phyloP scores from a whole-genome alignment of 345 rosid species.

The Corymbia maculata region DNA sequence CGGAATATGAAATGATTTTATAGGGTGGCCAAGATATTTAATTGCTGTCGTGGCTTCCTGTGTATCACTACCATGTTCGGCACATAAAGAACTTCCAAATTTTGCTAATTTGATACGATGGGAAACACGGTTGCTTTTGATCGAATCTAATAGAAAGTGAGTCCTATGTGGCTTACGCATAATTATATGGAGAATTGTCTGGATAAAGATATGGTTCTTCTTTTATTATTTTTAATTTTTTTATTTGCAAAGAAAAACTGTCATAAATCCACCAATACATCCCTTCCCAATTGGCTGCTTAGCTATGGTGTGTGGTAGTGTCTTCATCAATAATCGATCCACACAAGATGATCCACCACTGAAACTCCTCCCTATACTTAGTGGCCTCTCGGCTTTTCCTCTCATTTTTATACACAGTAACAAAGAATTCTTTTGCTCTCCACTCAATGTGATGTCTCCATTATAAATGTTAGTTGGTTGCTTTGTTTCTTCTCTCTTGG shows the following conservation, averaged over 20 bases:
- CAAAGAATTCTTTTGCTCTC: not conserved
- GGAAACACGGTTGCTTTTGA: not conserved
- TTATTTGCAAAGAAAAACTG: not conserved
- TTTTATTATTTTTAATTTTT: not conserved
- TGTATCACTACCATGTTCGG: not conserved
- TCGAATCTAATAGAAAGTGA: not conserved
- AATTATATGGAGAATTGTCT: not conserved
- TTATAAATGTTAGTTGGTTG: not conserved
- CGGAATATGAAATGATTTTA: not conserved
- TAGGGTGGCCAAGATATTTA: not conserved
- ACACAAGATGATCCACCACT: not conserved
- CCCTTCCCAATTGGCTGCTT: not conserved
- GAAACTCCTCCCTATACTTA: not conserved
- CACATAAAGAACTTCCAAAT: not conserved
- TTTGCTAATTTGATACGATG: not conserved
- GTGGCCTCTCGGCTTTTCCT: not conserved
- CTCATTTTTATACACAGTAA: not conserved
- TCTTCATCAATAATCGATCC: not conserved
- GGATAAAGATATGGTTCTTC: not conserved
- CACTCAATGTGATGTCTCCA: not conserved
- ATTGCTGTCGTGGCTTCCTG: not conserved
- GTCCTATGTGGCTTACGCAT: not conserved
- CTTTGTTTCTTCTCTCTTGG: not conserved
- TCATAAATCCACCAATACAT: not conserved
- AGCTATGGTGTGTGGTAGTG: not conserved